These are phyloP conservation scores for Kalaharituber pfeilii DNA, from an alignment of 2,329 filamentous ascomycete genomes.

Conservation along the genomic window DNA sequence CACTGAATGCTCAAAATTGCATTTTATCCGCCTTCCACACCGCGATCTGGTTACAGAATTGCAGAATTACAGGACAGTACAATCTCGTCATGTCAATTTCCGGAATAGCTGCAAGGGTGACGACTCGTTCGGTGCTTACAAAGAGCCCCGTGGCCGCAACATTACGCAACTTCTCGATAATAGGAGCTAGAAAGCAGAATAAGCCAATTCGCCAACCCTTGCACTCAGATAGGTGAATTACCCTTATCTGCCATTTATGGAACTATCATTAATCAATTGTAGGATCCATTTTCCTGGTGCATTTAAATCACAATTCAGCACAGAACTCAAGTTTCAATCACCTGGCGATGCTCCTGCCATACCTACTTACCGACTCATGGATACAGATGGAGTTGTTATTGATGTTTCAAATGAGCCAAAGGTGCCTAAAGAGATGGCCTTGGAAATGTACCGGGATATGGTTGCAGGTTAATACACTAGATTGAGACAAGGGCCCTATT, in stretches of 20 bases:
- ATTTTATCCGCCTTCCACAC: too few relatives aligned
- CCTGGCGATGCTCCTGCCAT: slow-evolving; percentile 58
- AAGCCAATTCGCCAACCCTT: slow-evolving; percentile 10
- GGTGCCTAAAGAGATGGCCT: slow-evolving; percentile 44
- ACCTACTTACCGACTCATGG: slow-evolving; percentile 78
- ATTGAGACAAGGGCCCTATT: too few relatives aligned
- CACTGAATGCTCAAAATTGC: too few relatives aligned
- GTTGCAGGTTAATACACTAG: slow-evolving; percentile 31
- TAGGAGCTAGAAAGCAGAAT: slow-evolving; percentile 1
- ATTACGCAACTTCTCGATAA: neutral
- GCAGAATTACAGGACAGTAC: too few relatives aligned
- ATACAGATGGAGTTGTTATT: slow-evolving; percentile 70
- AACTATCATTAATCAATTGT: neutral
- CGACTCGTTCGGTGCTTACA: too few relatives aligned
- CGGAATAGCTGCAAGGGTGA: too few relatives aligned
- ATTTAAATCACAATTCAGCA: slow-evolving; percentile 82
- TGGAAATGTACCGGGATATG: slow-evolving; percentile 49
- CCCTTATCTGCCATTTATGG: neutral
- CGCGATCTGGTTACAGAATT: too few relatives aligned
- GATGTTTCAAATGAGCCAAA: slow-evolving; percentile 54
- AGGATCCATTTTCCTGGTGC: slow-evolving; percentile 66
- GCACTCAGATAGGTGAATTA: slow-evolving; percentile 11
- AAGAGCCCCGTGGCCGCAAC: too few relatives aligned
- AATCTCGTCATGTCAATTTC: too few relatives aligned
- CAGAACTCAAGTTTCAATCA: slow-evolving; percentile 55